A percentile compares a stretch with the other conserved stretches of the same genome.
Evolutionary conservation across 345 rosid genomes (phyloP).

Genomic region (Pugionium dolabratum): DNA sequence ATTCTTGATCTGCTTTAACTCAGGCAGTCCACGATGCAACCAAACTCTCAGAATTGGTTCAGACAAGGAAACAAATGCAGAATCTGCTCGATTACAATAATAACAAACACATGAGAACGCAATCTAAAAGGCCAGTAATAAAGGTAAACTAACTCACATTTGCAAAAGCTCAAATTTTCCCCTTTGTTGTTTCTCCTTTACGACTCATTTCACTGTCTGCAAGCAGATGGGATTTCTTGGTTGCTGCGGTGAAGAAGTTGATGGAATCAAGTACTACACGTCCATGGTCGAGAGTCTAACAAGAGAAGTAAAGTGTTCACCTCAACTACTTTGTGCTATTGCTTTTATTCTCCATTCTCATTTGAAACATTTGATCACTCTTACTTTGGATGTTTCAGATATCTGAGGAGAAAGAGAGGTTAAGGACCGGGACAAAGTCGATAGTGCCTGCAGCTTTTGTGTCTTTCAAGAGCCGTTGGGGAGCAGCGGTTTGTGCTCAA

Average conservation of each 20-base stretch:
- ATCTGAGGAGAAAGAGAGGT: constrained; percentile 57
- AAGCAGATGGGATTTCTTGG: constrained; percentile 79
- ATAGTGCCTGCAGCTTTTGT: constrained; percentile 87
- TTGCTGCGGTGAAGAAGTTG: constrained; percentile 67
- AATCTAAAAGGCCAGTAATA: constrained; percentile 48
- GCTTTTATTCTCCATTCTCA: constrained; percentile 12
- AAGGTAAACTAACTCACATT: constrained; percentile 52
- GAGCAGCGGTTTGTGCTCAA: constrained; percentile 93
- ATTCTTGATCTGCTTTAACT: constrained; percentile 29
- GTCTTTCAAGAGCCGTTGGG: constrained; percentile 90
- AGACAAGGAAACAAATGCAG: constrained; percentile 62
- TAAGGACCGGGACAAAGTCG: constrained; percentile 51
- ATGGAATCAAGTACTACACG: constrained; percentile 72
- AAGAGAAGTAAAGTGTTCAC: constrained; percentile 48
- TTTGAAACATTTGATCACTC: background rate
- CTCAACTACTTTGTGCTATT: constrained; percentile 4
- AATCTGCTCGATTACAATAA: constrained; percentile 81
- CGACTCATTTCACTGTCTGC: constrained; percentile 24
- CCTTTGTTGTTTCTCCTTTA: background rate
- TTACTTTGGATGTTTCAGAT: constrained; percentile 52
- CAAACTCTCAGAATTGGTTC: constrained; percentile 62
- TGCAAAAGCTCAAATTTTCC: background rate
- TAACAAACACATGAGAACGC: constrained; percentile 62
- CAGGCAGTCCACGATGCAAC: constrained; percentile 84
- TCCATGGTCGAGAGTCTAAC: constrained; percentile 62